Evolutionary conservation across 177 flowering plant species (phyloP).

Genomic region (Vitis hybrid): DNA sequence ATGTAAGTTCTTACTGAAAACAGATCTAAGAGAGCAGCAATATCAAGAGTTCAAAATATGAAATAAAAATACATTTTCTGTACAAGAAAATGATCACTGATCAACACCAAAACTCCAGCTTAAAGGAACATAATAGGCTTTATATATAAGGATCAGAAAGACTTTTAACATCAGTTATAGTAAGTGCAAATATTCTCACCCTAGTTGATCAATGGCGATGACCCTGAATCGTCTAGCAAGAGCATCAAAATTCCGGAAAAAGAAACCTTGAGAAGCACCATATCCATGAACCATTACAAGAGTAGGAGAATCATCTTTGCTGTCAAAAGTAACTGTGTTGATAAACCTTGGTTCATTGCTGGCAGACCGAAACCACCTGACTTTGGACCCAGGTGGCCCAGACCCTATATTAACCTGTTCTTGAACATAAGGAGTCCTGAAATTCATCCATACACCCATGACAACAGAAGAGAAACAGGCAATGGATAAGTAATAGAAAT

Average conservation of each 20-base stretch:
- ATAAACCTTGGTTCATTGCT: constrained; percentile 81
- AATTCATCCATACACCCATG: constrained; percentile 12
- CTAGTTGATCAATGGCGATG: constrained; percentile 95
- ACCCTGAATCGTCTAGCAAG: constrained; percentile 76
- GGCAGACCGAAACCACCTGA: constrained; percentile 84
- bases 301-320: constrained; percentile 74
- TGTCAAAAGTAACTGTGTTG: constrained; percentile 84
- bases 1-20: too few relatives aligned
- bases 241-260: constrained; percentile 88
- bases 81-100: too few relatives aligned
- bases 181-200: constrained; percentile 41
- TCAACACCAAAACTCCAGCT: too few relatives aligned
- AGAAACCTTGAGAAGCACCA: constrained; percentile 95
- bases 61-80: too few relatives aligned
- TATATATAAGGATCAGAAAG: too few relatives aligned
- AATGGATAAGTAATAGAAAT: not conserved
- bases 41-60: too few relatives aligned
- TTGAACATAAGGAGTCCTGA: constrained; percentile 80
- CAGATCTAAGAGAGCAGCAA: too few relatives aligned
- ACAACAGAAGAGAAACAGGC: not conserved
- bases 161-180: too few relatives aligned
- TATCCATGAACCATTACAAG: constrained; percentile 98
- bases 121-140: too few relatives aligned
- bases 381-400: constrained; percentile 85
- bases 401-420: constrained; percentile 91